Conservation (phyloP, 768 basidiomycete species). For the Mycena leptocephala region DNA sequence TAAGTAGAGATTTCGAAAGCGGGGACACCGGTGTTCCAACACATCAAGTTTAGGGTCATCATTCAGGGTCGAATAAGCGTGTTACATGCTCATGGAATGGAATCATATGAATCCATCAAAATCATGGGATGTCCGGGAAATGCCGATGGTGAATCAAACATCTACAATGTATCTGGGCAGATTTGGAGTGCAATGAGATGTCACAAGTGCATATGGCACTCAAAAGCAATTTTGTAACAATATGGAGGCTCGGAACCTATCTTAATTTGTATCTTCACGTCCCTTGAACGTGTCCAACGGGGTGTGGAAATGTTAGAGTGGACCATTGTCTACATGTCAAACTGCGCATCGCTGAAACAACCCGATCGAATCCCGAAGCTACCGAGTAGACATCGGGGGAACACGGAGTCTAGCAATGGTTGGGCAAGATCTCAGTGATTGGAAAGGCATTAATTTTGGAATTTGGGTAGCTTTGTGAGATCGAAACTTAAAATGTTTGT, state of each 20-base stretch:
- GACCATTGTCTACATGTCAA: neutral
- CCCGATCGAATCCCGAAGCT: neutral
- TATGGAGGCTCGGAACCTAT: neutral
- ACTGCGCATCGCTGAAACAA: neutral
- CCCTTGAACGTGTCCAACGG: neutral
- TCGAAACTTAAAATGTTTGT: neutral
- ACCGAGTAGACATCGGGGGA: neutral
- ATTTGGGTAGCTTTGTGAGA: neutral
- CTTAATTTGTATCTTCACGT: neutral
- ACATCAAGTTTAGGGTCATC: neutral
- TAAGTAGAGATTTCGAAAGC: neutral
- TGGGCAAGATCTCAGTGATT: neutral
- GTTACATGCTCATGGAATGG: no score
- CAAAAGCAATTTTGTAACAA: neutral
- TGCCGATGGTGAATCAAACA: no score
- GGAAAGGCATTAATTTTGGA: neutral
- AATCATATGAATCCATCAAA: no score
- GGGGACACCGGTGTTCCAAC: no score
- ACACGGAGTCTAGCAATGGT: neutral
- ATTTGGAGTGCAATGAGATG: neutral
- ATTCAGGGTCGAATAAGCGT: neutral
- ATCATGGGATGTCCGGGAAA: no score
- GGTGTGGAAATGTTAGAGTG: neutral
- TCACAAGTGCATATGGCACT: neutral
- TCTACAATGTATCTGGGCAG: neutral